phyloP scores from a whole-genome alignment of 306 rosid species.

The Pachyrhizus erosus region DNA sequence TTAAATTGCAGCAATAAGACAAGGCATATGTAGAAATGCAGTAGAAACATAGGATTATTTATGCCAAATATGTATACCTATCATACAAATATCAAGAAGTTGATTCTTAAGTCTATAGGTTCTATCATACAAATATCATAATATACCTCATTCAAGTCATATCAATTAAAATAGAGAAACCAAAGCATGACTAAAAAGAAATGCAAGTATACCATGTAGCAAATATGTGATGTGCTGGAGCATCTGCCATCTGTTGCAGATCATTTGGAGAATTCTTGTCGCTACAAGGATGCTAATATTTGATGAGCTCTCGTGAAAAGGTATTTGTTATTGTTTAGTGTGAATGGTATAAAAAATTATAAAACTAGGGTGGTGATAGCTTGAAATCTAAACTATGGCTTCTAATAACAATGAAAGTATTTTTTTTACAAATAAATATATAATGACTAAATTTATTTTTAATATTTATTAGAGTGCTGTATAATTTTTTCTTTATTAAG shows the following conservation, averaged over 20 bases:
- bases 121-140: conserved; percentile 56
- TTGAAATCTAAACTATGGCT: too few relatives aligned
- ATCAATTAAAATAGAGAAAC: conserved; percentile 15
- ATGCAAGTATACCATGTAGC: conserved; percentile 64
- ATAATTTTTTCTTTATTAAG: too few relatives aligned
- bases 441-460: too few relatives aligned
- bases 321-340: too few relatives aligned
- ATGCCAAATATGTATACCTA: conserved; percentile 65
- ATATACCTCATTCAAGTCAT: conserved; percentile 28
- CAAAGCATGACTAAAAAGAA: conserved; percentile 30
- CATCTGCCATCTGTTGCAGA: conserved; percentile 93
- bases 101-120: conserved; percentile 88
- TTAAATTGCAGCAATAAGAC: too few relatives aligned
- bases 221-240: conserved; percentile 95
- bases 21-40: conserved; percentile 1
- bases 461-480: too few relatives aligned
- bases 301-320: too few relatives aligned
- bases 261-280: conserved; percentile 74
- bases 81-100: conserved; percentile 94
- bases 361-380: too few relatives aligned
- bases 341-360: too few relatives aligned
- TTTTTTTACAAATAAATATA: too few relatives aligned
- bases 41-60: neutral
- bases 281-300: neutral
- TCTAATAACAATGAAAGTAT: too few relatives aligned